Evolutionary conservation across 2,329 filamentous ascomycete genomes (phyloP), one percentile per base, ranked within the genome.

Genomic region (Pseudocercospora eumusae): DNA sequence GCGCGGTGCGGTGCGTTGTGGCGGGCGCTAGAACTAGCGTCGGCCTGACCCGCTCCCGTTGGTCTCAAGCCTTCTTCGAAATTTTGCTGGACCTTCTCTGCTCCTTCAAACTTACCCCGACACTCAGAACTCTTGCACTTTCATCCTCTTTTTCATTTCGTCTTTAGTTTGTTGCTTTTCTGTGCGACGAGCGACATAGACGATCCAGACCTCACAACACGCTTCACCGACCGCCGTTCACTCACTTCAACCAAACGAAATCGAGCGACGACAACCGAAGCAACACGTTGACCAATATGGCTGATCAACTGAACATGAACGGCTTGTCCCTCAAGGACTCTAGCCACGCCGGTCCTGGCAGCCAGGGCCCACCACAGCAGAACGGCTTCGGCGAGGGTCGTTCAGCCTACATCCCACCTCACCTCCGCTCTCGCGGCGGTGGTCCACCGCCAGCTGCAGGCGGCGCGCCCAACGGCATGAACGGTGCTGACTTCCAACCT

Each of bases 291-390:
- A 57, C 60, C 58, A 68, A 54, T 65, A 92, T 92, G 89, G 89
- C 89, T 77, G 89, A 91, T 74, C 88, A 93, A 82, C 84, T 95
- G 73, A 91, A 92, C 82, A 92, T 93, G 85, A 85, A 83, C 76
- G 86, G 87, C 75, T 82, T 93, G 73, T 88, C 81, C 78, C 82
- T 93, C 67, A 86, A 85, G 75, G 86, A 88, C 69, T 86, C 84
- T 64, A 82, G 86, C 77, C 85, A 87, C 75, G 85, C 83, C 69
- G 76, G 78, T 57, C 69, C 71, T 61, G 70, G 67, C 50, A 64
- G 62, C 49, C 75, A 76, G 55, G 66, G 68, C 54, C 77, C 78
- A 71, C 76, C 77, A 70, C 71, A 70, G 64, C 76, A 77, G 57
- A 78, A 79, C 73, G 77, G 78, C 71, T 79, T 82, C 71, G 75